A percentile compares a stretch with the other conserved stretches of the same genome.
Evolutionary conservation across 2,329 filamentous ascomycete species (phyloP).

Genomic region (Ceratocystis harringtonii): DNA sequence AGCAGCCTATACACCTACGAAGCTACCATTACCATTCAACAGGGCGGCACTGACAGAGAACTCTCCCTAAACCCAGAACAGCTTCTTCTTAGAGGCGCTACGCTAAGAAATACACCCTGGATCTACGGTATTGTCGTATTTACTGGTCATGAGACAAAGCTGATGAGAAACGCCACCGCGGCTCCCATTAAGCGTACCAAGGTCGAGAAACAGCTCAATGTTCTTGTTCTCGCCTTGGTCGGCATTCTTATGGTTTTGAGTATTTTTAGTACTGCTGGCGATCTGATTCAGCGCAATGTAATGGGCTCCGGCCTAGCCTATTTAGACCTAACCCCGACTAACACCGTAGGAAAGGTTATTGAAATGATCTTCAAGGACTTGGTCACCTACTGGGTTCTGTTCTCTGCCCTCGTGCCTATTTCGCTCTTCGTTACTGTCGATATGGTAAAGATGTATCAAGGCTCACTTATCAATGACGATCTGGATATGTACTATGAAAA

Average conservation of each 20-base stretch:
- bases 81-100: conserved; percentile 80
- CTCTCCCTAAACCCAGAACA: conserved; percentile 82
- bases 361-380: conserved; percentile 84
- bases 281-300: conserved; percentile 62
- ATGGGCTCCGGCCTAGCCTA: conserved; percentile 52
- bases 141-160: conserved; percentile 92
- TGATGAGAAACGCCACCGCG: conserved; percentile 96
- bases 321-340: conserved; percentile 49
- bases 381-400: conserved; percentile 96
- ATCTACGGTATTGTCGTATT: conserved; percentile 60
- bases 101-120: conserved; percentile 91
- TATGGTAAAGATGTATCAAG: conserved; percentile 94
- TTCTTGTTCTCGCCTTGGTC: conserved; percentile 80
- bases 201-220: conserved; percentile 86
- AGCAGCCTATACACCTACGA: conserved; percentile 98
- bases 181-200: conserved; percentile 96
- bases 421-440: conserved; percentile 96
- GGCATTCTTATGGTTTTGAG: conserved; percentile 71
- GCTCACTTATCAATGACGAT: conserved; percentile 94
- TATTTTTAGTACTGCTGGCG: conserved; percentile 79
- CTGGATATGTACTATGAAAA: conserved; percentile 96
- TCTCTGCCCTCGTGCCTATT: conserved; percentile 91
- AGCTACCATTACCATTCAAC: conserved; percentile 80
- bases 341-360: conserved; percentile 39
- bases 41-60: conserved; percentile 85